Evolutionary conservation across 192 early-diverging fungal genomes (phyloP).

Genomic region (Allomyces macrogynus): DNA sequence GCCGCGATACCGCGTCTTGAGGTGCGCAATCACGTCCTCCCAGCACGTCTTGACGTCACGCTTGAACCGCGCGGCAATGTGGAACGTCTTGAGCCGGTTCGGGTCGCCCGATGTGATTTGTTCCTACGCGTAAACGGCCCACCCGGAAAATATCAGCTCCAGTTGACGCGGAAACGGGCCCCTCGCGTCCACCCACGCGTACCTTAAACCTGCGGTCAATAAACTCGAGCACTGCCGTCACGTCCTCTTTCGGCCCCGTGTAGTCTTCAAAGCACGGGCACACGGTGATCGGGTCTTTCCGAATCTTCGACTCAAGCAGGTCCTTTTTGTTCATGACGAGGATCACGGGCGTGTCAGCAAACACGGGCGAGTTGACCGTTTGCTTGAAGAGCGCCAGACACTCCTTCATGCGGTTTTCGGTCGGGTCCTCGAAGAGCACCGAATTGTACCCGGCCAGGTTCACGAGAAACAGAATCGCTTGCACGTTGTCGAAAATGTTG

Average conservation of each 20-base stretch:
- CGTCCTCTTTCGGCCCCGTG: conserved; percentile 1
- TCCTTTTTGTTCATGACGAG: conserved; percentile 5
- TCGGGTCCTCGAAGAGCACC: conserved; percentile 4
- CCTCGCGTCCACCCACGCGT: too few species aligned
- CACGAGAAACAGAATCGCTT: conserved; percentile 1
- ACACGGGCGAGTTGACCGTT: conserved; percentile 1
- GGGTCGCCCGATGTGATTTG: too few species aligned
- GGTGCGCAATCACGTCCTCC: not conserved
- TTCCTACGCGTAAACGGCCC: too few species aligned
- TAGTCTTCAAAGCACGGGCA: conserved; percentile 4
- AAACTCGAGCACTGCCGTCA: conserved; percentile 1
- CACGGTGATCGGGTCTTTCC: conserved; percentile 4
- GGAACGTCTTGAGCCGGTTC: too few species aligned
- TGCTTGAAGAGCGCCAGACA: conserved; percentile 4
- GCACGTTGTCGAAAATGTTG: conserved; percentile 3
- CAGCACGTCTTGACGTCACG: conserved; percentile 2
- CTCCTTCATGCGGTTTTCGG: conserved; percentile 5
- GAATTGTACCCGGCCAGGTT: conserved; percentile 5
- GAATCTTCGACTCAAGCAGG: conserved; percentile 4
- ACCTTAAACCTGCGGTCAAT: too few species aligned
- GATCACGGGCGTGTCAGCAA: conserved; percentile 1
- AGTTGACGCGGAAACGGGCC: too few species aligned
- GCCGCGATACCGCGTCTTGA: not conserved
- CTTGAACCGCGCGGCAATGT: too few species aligned
- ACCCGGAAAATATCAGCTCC: too few species aligned